Conservation (phyloP, 345 rosid species). For the Mallotus nudiflorus region DNA sequence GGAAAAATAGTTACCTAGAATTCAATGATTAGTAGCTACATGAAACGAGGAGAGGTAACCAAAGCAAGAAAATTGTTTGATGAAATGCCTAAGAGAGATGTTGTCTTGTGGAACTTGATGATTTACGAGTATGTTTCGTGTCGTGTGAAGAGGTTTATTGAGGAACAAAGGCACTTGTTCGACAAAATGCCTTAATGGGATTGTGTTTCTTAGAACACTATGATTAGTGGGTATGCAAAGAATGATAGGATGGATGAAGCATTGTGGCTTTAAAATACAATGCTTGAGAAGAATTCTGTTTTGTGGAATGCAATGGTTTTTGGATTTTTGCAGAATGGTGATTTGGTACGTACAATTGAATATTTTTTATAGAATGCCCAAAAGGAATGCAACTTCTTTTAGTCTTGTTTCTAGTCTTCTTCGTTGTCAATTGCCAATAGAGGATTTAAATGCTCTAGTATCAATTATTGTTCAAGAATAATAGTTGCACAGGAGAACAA, state of each 20-base stretch:
- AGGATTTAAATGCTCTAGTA: too few relatives aligned
- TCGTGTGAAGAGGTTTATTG: slow-evolving; percentile 41
- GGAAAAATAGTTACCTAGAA: slow-evolving; percentile 65
- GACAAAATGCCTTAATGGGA: slow-evolving; percentile 63
- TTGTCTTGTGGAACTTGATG: slow-evolving; percentile 65
- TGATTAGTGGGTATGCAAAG: slow-evolving; percentile 76
- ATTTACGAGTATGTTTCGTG: slow-evolving; percentile 60
- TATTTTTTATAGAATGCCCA: slow-evolving; percentile 55
- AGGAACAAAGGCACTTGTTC: slow-evolving; percentile 55
- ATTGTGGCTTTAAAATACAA: slow-evolving; percentile 37
- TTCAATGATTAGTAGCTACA: slow-evolving; percentile 59
- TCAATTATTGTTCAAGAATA: too few relatives aligned
- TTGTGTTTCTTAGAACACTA: slow-evolving; percentile 64
- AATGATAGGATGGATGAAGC: slow-evolving; percentile 59
- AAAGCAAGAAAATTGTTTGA: slow-evolving; percentile 63
- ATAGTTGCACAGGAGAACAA: too few relatives aligned
- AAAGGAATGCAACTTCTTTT: slow-evolving; percentile 46
- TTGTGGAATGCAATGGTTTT: slow-evolving; percentile 65
- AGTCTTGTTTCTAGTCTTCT: slow-evolving; percentile 66
- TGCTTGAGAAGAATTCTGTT: slow-evolving; percentile 52
- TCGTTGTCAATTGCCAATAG: too few relatives aligned
- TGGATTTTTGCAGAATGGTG: slow-evolving; percentile 58
- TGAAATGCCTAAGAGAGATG: slow-evolving; percentile 62
- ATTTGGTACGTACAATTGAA: slow-evolving; percentile 42
- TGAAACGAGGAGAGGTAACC: slow-evolving; percentile 34